A percentile compares a stretch with the other conserved stretches of the same genome.
These are phyloP conservation scores for Fonsecaea multimorphosa DNA, from an alignment of 2,329 filamentous ascomycete genomes.

Conservation along the genomic window DNA sequence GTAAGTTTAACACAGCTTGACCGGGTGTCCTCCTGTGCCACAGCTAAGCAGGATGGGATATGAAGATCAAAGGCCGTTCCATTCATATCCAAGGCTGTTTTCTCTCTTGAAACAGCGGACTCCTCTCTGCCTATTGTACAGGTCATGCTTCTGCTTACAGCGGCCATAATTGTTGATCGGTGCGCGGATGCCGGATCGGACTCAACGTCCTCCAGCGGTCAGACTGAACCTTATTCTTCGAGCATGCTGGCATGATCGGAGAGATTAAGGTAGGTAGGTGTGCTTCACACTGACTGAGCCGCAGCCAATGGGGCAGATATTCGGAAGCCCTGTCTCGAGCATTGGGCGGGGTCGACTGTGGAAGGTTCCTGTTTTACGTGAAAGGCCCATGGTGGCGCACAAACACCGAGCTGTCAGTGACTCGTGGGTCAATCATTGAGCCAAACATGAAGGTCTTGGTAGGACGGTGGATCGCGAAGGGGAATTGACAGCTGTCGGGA, in stretches of 20 bases:
- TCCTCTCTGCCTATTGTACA: not conserved
- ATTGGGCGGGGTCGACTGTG: not conserved
- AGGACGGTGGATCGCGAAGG: slow-evolving; percentile 6
- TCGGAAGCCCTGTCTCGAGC: not conserved
- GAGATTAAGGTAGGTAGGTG: not conserved
- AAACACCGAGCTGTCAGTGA: slow-evolving; percentile 3
- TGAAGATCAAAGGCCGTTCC: not conserved
- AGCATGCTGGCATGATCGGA: not conserved
- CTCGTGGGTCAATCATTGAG: slow-evolving; percentile 3
- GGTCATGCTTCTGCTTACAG: not conserved
- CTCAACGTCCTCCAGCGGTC: not conserved
- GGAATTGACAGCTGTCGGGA: not conserved
- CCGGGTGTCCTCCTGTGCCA: not conserved
- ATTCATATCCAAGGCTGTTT: not conserved
- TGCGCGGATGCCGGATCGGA: not conserved
- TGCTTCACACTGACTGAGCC: not conserved
- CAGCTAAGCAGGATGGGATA: not conserved
- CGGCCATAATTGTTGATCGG: not conserved
- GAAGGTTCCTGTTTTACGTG: slow-evolving; percentile 13
- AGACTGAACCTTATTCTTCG: not conserved
- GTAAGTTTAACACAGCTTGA: not conserved
- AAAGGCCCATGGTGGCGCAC: slow-evolving; percentile 8
- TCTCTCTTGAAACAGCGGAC: not conserved
- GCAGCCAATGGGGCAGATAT: not conserved
- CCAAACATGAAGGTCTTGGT: slow-evolving; percentile 1